Base-by-base conservation (phyloP, 352 stramenopile genomes). In the Globisporangium spiculum region DNA sequence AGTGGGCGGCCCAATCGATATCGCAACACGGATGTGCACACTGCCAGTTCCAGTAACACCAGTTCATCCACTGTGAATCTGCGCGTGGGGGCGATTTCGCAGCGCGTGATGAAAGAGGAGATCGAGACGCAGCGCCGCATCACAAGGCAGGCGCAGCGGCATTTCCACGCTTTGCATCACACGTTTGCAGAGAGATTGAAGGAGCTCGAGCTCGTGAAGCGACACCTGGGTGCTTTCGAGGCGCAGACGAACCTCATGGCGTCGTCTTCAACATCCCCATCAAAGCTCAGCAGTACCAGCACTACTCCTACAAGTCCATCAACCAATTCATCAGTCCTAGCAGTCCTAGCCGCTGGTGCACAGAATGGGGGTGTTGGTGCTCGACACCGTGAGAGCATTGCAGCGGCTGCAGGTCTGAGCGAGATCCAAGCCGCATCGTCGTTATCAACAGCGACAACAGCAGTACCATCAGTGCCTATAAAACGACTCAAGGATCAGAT, bases 71-170 rank as follows among this genome's bases (percentile, higher is more conserved):
- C 26, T 16, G 12, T 4, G 32, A 30, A 59, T 12, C 12, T 41
- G 26, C 54, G 6, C 41, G 36, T 60, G 24, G 18, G 64, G 9
- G 27, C 55, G 3, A 75, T 89, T 20, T 63, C 78, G 0, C 71
- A 82, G 32, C 76, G 62, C 0, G 71, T 89, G n/a, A 64, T 89
- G 14, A 77, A 74, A 27, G 76, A 91, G 60, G 83, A 91, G 65
- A 84, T 89, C 48, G 73, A 81, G 57, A 75, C 75, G 24, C 83
- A 91, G 67, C 76, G 83, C 22, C 61, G 63, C 16, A 70, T 89
- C 8, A 88, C 78, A 1, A 67, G 75, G 1, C 71, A 81, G 3
- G 78, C 78, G 0, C 79, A 89, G 52, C 76, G 71, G 6, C 73
- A 88, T 54, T 71, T 80, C 18, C 78, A 86, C n/a, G 71, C 74